These are phyloP conservation scores for Aspergillus carlsbadensis DNA, from an alignment of 495 filamentous ascomycete species.

Conservation along the genomic window DNA sequence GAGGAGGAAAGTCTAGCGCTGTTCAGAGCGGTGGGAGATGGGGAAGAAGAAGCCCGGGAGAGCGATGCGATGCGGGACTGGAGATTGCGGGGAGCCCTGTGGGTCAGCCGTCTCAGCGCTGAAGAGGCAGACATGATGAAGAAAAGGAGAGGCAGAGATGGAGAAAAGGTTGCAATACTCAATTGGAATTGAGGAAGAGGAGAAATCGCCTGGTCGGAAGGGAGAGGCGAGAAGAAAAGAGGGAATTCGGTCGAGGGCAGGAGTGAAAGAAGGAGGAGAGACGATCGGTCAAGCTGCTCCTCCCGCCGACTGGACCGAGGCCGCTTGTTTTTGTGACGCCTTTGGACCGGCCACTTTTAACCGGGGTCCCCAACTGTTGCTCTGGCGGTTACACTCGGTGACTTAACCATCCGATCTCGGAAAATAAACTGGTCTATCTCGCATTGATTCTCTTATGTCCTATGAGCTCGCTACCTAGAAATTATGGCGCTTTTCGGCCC, in stretches of 20 bases:
- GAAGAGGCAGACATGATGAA: conserved; percentile 31
- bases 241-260: conserved; percentile 14
- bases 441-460: background rate
- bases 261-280: conserved; percentile 13
- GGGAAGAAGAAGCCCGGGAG: conserved; percentile 33
- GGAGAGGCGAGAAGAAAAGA: conserved; percentile 15
- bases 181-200: conserved; percentile 19
- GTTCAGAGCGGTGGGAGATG: conserved; percentile 22
- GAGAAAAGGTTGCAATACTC: conserved; percentile 28
- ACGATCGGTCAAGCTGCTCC: conserved; percentile 5
- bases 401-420: conserved; percentile 10
- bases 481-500: conserved; percentile 6
- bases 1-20: conserved; percentile 20
- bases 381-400: background rate
- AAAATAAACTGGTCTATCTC: background rate
- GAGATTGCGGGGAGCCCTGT: conserved; percentile 50
- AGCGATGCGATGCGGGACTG: conserved; percentile 39
- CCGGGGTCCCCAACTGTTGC: conserved; percentile 7
- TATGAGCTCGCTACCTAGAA: background rate
- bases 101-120: conserved; percentile 49
- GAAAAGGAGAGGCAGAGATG: conserved; percentile 19
- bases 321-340: conserved; percentile 9
- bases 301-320: conserved; percentile 24
- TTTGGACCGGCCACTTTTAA: conserved; percentile 16
- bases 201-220: conserved; percentile 15